phyloP scores from a whole-genome alignment of 257 asterid genomes.

The Nicotiana tabacum region DNA sequence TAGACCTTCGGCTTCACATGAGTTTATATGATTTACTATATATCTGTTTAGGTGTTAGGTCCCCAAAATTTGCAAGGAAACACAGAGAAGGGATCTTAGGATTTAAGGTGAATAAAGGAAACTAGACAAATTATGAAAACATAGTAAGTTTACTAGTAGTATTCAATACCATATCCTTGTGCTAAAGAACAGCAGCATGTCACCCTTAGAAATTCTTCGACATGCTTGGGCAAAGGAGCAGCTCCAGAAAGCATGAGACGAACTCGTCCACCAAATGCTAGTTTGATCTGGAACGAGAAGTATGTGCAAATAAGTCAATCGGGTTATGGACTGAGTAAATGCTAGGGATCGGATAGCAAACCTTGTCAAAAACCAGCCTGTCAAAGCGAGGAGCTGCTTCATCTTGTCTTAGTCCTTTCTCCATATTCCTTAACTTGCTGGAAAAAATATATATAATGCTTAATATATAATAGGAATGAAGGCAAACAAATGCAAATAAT shows the following conservation, averaged over 20 bases:
- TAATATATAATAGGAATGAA: neutral
- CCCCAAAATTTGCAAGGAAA: no score
- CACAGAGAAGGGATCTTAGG: neutral
- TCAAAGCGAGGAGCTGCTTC: conserved; percentile 87
- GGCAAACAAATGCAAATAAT: neutral
- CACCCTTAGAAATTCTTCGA: conserved; percentile 88
- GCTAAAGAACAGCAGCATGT: conserved; percentile 75
- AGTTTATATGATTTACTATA: no score
- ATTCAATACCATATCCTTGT: conserved; percentile 77
- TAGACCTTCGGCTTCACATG: no score
- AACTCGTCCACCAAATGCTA: conserved; percentile 89
- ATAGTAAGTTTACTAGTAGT: neutral
- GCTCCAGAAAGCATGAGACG: conserved; percentile 91
- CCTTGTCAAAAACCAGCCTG: conserved; percentile 84
- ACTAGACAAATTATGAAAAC: neutral
- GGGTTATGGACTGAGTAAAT: neutral
- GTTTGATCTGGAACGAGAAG: conserved; percentile 52
- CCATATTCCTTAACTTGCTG: conserved; percentile 83
- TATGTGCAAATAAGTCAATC: neutral
- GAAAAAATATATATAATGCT: neutral
- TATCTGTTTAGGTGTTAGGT: no score
- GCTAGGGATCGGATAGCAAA: conserved; percentile 10
- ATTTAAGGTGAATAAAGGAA: no score
- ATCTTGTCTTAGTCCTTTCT: conserved; percentile 71
- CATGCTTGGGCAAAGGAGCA: conserved; percentile 81